These are phyloP conservation scores for Lepidopterella palustris DNA, from an alignment of 495 filamentous ascomycete genomes.

Conservation along the genomic window DNA sequence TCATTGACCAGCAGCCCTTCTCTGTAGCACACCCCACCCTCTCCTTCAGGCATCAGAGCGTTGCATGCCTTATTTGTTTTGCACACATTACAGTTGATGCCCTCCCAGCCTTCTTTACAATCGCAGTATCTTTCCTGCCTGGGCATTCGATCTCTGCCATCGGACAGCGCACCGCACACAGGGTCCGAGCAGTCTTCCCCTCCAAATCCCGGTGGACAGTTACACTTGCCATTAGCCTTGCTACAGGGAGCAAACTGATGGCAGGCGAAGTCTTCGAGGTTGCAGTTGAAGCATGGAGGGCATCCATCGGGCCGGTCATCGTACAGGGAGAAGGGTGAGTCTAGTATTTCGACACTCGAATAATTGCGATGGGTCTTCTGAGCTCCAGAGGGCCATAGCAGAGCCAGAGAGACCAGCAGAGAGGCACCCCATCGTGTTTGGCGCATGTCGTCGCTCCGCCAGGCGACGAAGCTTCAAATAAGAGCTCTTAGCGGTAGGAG, in stretches of 20 bases:
- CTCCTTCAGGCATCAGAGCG: slow-evolving; percentile 68
- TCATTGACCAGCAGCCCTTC: slow-evolving; percentile 84
- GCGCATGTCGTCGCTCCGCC: slow-evolving; percentile 19
- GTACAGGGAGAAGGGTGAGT: slow-evolving; percentile 43
- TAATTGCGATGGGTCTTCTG: slow-evolving; percentile 21
- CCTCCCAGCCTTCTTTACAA: slow-evolving; percentile 93
- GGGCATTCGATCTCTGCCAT: slow-evolving; percentile 65
- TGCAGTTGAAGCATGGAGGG: slow-evolving; percentile 89
- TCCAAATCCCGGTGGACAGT: slow-evolving; percentile 85
- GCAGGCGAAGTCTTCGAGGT: slow-evolving; percentile 83
- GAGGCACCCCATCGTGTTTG: slow-evolving; percentile 16
- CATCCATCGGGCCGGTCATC: slow-evolving; percentile 55
- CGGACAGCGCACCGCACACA: slow-evolving; percentile 80
- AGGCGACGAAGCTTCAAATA: slow-evolving; percentile 1
- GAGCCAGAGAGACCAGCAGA: slow-evolving; percentile 11
- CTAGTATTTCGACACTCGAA: slow-evolving; percentile 26
- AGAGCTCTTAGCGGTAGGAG: background rate
- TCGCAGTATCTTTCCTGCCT: slow-evolving; percentile 61
- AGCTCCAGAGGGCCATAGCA: slow-evolving; percentile 10
- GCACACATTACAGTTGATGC: slow-evolving; percentile 98
- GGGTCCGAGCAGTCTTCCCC: slow-evolving; percentile 87
- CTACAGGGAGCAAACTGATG: slow-evolving; percentile 83
- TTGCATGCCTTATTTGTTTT: slow-evolving; percentile 73
- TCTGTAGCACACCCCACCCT: slow-evolving; percentile 85
- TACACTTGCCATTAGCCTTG: slow-evolving; percentile 80